These are phyloP conservation scores for Carpinus viminea DNA, from an alignment of 306 rosid genomes.

Conservation along the genomic window DNA sequence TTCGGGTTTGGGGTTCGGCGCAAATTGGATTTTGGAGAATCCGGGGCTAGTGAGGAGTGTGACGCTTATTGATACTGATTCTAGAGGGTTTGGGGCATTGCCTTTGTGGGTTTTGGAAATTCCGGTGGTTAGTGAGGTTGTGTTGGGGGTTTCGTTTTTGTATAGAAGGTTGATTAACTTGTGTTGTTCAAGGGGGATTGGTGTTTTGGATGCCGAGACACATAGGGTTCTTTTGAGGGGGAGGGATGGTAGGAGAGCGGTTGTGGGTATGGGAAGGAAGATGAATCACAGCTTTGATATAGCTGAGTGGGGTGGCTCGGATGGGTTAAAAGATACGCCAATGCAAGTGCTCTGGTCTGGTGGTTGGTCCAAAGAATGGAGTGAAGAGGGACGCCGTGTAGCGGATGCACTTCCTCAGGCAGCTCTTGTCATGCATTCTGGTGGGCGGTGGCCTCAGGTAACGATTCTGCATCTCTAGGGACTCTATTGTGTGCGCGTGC, in stretches of 20 bases:
- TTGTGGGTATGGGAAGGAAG: conserved; percentile 72
- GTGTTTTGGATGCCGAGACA: conserved; percentile 51
- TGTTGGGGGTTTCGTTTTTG: conserved; percentile 54
- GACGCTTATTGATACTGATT: conserved; percentile 66
- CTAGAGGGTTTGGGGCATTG: conserved; percentile 51
- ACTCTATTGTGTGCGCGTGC: not conserved
- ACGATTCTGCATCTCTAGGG: conserved; percentile 21
- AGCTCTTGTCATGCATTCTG: conserved; percentile 61
- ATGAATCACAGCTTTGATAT: conserved; percentile 82
- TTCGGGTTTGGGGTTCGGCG: conserved; percentile 63
- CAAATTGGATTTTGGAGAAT: conserved; percentile 76
- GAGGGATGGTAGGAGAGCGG: conserved; percentile 59
- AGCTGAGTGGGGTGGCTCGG: conserved; percentile 78
- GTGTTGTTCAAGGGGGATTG: conserved; percentile 62
- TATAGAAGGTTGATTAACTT: conserved; percentile 50
- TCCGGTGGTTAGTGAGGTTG: conserved; percentile 68
- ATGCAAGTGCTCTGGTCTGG: conserved; percentile 80
- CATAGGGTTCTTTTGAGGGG: conserved; percentile 75
- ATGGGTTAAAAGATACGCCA: conserved; percentile 67
- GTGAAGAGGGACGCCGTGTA: conserved; percentile 65
- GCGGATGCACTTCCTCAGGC: conserved; percentile 70
- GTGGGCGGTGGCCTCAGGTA: conserved; percentile 96
- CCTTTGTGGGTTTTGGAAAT: conserved; percentile 61
- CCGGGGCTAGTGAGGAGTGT: conserved; percentile 61
- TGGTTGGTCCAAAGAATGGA: conserved; percentile 85